Percentiles rank a stretch among this genome's conserved stretches.
phyloP scores from a whole-genome alignment of 108 stramenopile species.

The Asterionellopsis glacialis region DNA sequence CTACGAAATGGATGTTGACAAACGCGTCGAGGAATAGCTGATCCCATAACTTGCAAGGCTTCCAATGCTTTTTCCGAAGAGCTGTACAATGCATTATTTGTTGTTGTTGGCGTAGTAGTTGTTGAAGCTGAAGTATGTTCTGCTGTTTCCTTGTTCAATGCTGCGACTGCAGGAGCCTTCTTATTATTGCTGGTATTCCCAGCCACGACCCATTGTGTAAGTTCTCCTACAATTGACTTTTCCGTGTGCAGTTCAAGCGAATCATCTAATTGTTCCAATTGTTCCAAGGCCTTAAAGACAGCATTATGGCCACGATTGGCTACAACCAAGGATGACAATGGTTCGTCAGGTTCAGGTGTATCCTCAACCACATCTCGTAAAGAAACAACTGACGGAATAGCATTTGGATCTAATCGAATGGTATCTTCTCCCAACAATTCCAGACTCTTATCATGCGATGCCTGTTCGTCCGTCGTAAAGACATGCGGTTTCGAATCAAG shows the following conservation, averaged over 20 bases:
- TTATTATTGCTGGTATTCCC: conserved; percentile 1
- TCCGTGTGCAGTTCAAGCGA: conserved; percentile 14
- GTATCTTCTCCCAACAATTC: too few relatives aligned
- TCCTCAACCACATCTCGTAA: conserved; percentile 20
- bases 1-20: conserved; percentile 89
- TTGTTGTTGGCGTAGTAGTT: neutral
- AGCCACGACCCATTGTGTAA: conserved; percentile 19
- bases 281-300: conserved; percentile 24
- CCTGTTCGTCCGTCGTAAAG: too few relatives aligned
- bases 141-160: neutral
- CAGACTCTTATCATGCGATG: too few relatives aligned
- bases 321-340: conserved; percentile 10
- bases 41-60: conserved; percentile 38
- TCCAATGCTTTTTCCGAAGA: conserved; percentile 20
- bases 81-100: neutral
- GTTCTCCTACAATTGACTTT: conserved; percentile 17
- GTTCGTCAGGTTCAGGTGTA: neutral
- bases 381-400: conserved; percentile 26
- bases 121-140: neutral
- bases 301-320: conserved; percentile 35
- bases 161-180: neutral
- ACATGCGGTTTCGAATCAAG: too few relatives aligned
- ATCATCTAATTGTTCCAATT: conserved; percentile 30
- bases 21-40: conserved; percentile 57
- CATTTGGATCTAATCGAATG: neutral